A percentile compares a stretch with the other conserved stretches of the same genome.
These are phyloP conservation scores for Alternaria incomplexa DNA, from an alignment of 2,329 filamentous ascomycete genomes.

Conservation along the genomic window DNA sequence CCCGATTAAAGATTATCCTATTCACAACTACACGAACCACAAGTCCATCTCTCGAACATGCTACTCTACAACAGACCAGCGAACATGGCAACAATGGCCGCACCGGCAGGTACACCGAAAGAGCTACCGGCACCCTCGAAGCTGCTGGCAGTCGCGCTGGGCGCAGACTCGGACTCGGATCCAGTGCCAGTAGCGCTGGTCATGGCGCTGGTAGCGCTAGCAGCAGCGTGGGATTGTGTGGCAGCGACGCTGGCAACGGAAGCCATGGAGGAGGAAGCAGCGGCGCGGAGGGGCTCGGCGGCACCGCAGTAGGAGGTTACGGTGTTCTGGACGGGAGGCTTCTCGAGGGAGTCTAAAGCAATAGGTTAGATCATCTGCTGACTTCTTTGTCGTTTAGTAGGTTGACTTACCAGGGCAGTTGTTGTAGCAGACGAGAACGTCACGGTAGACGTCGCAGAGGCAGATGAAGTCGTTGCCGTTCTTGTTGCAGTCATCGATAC, in stretches of 20 bases:
- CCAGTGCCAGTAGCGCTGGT: background rate
- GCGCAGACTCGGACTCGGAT: background rate
- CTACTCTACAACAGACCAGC: slow-evolving; percentile 22
- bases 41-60: background rate
- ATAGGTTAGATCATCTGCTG: background rate
- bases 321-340: slow-evolving; percentile 41
- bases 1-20: slow-evolving; percentile 11
- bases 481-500: slow-evolving; percentile 51
- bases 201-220: slow-evolving; percentile 6
- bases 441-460: slow-evolving; percentile 62
- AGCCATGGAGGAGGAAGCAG: slow-evolving; percentile 24
- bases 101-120: slow-evolving; percentile 21
- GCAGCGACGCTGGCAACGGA: slow-evolving; percentile 27
- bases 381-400: background rate
- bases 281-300: slow-evolving; percentile 44
- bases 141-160: slow-evolving; percentile 6
- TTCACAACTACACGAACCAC: background rate
- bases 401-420: slow-evolving; percentile 59
- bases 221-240: slow-evolving; percentile 15
- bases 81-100: slow-evolving; percentile 32
- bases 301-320: slow-evolving; percentile 51
- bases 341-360: slow-evolving; percentile 45
- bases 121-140: slow-evolving; percentile 26
- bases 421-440: slow-evolving; percentile 66
- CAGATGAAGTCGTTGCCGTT: slow-evolving; percentile 60